Evolutionary conservation across 2,329 filamentous ascomycete genomes (phyloP).

Genomic region (Aspergillus nomiae): DNA sequence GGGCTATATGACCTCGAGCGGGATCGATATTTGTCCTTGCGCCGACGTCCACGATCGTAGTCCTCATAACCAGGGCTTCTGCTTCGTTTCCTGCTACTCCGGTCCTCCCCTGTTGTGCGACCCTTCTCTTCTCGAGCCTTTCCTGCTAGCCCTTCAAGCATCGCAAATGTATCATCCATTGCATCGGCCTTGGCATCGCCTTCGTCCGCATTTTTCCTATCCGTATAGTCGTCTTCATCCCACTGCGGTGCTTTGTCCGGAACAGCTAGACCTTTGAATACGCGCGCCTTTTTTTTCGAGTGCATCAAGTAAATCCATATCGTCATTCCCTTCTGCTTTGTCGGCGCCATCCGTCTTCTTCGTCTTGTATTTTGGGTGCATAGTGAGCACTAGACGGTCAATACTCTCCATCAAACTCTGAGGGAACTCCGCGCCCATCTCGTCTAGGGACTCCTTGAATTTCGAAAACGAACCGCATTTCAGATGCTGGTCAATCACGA

Average conservation of each 20-base stretch:
- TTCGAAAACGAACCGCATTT: constrained; percentile 69
- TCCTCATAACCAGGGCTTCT: constrained; percentile 54
- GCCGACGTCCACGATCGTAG: constrained; percentile 50
- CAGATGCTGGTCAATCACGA: constrained; percentile 86
- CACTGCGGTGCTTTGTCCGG: constrained; percentile 71
- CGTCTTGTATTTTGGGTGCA: constrained; percentile 86
- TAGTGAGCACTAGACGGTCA: constrained; percentile 80
- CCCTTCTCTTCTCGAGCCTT: constrained; percentile 54
- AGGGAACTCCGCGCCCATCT: constrained; percentile 80
- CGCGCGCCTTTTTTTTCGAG: constrained; percentile 72
- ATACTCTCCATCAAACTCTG: constrained; percentile 86
- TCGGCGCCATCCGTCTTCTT: constrained; percentile 42
- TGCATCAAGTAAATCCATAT: constrained; percentile 45
- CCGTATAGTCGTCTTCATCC: constrained; percentile 51
- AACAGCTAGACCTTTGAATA: constrained; percentile 88
- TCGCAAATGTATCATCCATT: constrained; percentile 89
- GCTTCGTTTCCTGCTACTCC: constrained; percentile 54
- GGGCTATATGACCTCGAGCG: constrained; percentile 55
- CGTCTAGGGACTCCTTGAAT: constrained; percentile 75
- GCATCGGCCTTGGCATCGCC: constrained; percentile 59
- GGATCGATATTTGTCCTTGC: constrained; percentile 48
- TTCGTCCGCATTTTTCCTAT: constrained; percentile 33
- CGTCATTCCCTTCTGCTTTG: constrained; percentile 44
- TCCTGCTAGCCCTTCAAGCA: constrained; percentile 81
- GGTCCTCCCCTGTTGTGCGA: constrained; percentile 36